phyloP scores from a whole-genome alignment of 495 filamentous ascomycete genomes.

The Podospora conica region DNA sequence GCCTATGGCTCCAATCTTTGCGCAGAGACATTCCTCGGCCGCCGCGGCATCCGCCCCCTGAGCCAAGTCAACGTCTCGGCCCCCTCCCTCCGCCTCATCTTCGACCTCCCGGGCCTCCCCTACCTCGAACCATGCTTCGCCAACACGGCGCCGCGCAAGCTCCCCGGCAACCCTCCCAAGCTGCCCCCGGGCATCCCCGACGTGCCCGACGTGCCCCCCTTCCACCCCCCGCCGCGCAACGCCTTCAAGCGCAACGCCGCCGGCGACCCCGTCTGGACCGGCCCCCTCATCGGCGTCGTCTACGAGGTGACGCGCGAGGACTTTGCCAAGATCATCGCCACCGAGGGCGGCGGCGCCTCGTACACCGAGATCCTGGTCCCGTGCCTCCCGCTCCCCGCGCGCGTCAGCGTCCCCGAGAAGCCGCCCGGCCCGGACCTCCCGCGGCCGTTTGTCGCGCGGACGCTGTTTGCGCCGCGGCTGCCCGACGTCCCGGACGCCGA shows the following conservation, averaged over 20 bases:
- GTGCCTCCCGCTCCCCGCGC: conserved; percentile 59
- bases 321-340: conserved; percentile 80
- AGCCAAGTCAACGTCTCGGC: conserved; percentile 72
- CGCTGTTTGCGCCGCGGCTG: conserved; percentile 38
- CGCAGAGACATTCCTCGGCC: conserved; percentile 66
- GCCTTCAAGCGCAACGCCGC: conserved; percentile 20
- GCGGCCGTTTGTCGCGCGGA: conserved; percentile 41
- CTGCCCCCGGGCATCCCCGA: conserved; percentile 27
- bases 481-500: conserved; percentile 18
- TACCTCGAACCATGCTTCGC: conserved; percentile 92
- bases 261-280: conserved; percentile 55
- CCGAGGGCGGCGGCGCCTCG: conserved; percentile 75
- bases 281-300: conserved; percentile 83
- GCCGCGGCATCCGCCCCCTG: conserved; percentile 70
- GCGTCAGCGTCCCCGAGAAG: conserved; percentile 36
- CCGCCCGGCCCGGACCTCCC: conserved; percentile 34
- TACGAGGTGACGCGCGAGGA: conserved; percentile 83
- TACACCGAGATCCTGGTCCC: conserved; percentile 80
- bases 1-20: conserved; percentile 92
- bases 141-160: conserved; percentile 58
- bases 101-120: conserved; percentile 79
- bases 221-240: conserved; percentile 22
- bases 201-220: conserved; percentile 37
- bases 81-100: conserved; percentile 68
- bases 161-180: conserved; percentile 30